Conservation (phyloP, 2,329 filamentous ascomycete genomes). For the Ophiocordyceps robertsii region DNA sequence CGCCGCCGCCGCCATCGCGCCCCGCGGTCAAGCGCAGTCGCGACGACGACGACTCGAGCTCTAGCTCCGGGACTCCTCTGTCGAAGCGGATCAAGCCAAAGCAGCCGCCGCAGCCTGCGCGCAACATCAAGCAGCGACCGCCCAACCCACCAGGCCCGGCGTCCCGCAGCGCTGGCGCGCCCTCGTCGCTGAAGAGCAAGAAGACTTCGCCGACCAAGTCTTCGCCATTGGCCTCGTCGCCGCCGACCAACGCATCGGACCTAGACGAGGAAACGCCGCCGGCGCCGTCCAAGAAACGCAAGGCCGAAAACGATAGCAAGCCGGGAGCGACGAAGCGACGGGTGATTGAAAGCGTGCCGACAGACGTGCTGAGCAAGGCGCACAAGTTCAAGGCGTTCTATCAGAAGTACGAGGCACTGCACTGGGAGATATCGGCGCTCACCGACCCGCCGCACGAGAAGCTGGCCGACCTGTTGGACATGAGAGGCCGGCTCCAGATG, state of each 20-base stretch:
- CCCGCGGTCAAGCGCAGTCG: conserved; percentile 35
- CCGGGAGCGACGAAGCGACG: conserved; percentile 15
- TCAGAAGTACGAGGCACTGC: conserved; percentile 41
- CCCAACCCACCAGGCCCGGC: conserved; percentile 32
- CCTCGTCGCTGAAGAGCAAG: conserved; percentile 34
- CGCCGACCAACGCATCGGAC: conserved; percentile 52
- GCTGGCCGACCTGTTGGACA: conserved; percentile 35
- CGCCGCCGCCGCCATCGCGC: not conserved
- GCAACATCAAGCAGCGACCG: conserved; percentile 27
- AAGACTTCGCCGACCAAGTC: conserved; percentile 48
- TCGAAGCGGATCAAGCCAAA: conserved; percentile 43
- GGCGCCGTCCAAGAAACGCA: conserved; percentile 28
- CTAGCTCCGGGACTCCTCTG: conserved; percentile 44
- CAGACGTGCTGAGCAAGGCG: conserved; percentile 38
- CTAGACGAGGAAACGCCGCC: conserved; percentile 31
- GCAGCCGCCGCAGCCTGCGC: conserved; percentile 20
- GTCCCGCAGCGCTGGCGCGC: conserved; percentile 23
- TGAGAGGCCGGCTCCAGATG: conserved; percentile 38
- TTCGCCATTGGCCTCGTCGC: conserved; percentile 51
- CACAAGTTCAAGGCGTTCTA: conserved; percentile 42
- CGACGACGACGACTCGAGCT: conserved; percentile 41
- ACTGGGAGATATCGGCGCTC: conserved; percentile 37
- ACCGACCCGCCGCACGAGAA: conserved; percentile 37
- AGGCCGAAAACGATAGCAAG: conserved; percentile 16
- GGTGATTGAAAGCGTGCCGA: conserved; percentile 13